Evolutionary conservation across 2,329 filamentous ascomycete species (phyloP).

Genomic region (Colletotrichum sp.): DNA sequence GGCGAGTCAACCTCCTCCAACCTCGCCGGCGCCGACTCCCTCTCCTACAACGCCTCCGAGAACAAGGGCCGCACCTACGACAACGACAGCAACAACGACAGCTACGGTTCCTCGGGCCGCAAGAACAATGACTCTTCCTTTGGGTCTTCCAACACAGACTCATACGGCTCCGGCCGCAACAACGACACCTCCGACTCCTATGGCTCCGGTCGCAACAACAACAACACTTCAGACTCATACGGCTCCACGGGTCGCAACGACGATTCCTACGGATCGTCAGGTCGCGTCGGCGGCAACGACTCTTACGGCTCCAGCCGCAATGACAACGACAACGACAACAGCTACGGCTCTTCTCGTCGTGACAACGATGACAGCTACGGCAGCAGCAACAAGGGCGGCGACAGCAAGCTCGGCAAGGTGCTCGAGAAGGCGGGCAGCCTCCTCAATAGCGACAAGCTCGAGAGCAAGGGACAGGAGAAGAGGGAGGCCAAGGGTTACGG

Average conservation of each 20-base stretch:
- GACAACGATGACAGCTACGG: constrained; percentile 35
- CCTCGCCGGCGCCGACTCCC: constrained; percentile 21
- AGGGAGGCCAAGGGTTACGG: constrained; percentile 43
- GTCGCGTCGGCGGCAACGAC: constrained; percentile 17
- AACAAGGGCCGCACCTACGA: constrained; percentile 22
- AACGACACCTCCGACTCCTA: constrained; percentile 24
- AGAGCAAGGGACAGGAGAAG: constrained; percentile 55
- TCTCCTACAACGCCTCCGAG: constrained; percentile 24
- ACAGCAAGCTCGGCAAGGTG: constrained; percentile 60
- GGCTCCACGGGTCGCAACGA: constrained; percentile 3
- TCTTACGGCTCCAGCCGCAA: constrained; percentile 22
- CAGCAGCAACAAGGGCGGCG: constrained; percentile 16
- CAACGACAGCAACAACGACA: constrained; percentile 21
- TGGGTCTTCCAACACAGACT: constrained; percentile 1
- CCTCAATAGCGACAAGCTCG: constrained; percentile 51
- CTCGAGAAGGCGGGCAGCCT: constrained; percentile 62
- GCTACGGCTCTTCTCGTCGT: constrained; percentile 14
- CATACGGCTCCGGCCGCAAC: constrained; percentile 14
- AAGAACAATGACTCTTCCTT: constrained; percentile 22
- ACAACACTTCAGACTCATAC: constrained; percentile 20
- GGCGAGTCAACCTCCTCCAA: constrained; percentile 14
- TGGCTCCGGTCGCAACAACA: constrained; percentile 24
- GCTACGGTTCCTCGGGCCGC: constrained; percentile 11
- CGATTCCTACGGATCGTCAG: constrained; percentile 25
- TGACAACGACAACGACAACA: constrained; percentile 46